Evolutionary conservation across 176 grass and related monocot genomes (phyloP).

Genomic region (Oryza nivara): DNA sequence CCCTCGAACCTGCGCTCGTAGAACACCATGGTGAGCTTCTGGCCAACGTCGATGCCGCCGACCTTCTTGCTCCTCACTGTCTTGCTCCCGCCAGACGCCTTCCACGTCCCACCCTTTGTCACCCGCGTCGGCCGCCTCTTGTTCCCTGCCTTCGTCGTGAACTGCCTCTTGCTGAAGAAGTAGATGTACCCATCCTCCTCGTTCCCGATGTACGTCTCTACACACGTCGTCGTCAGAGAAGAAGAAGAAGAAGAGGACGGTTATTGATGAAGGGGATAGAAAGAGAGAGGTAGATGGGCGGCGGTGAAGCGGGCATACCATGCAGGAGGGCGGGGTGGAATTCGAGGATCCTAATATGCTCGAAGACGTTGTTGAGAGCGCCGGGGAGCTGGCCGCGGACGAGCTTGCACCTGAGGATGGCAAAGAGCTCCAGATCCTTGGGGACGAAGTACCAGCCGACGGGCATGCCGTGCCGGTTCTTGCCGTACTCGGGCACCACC

Average conservation of each 20-base stretch:
- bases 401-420: neutral
- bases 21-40: constrained; percentile 36
- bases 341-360: neutral
- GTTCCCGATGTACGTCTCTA: neutral
- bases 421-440: neutral
- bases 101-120: constrained; percentile 29
- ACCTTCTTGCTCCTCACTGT: neutral
- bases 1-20: neutral
- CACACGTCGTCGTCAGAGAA: neutral
- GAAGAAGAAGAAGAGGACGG: no score
- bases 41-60: neutral
- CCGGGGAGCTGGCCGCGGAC: neutral
- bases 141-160: neutral
- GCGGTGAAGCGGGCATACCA: neutral
- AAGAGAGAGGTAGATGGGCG: no score
- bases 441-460: constrained; percentile 34
- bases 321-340: constrained; percentile 35
- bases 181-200: constrained; percentile 38
- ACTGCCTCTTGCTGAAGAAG: constrained; percentile 23
- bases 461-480: constrained; percentile 30
- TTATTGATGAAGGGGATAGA: no score
- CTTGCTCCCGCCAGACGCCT: constrained; percentile 15
- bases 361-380: constrained; percentile 19
- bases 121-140: neutral
- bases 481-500: neutral